Conservation (phyloP, 2,329 filamentous ascomycete species). For the Fusarium clavum region DNA sequence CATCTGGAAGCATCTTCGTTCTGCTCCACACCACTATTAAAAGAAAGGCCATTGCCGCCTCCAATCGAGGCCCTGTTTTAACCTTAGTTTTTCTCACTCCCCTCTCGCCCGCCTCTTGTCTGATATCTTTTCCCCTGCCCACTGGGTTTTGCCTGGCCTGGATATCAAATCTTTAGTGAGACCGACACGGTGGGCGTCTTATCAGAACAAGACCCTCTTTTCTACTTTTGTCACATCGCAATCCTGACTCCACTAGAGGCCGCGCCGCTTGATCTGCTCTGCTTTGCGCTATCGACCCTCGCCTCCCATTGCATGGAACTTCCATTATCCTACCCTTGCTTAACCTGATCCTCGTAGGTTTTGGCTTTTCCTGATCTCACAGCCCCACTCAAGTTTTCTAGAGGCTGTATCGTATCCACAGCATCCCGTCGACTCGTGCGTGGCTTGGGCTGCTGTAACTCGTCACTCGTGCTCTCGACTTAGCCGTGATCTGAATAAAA, state of each 20-base stretch:
- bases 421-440: conserved; percentile 39
- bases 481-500: conserved; percentile 46
- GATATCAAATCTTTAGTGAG: conserved; percentile 24
- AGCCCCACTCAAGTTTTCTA: conserved; percentile 39
- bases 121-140: conserved; percentile 12
- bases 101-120: conserved; percentile 12
- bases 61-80: conserved; percentile 29
- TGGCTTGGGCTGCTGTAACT: conserved; percentile 39
- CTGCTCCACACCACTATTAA: conserved; percentile 30
- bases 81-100: conserved; percentile 12
- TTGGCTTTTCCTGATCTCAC: conserved; percentile 41
- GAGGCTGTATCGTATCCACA: conserved; percentile 39
- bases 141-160: conserved; percentile 18
- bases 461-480: conserved; percentile 35
- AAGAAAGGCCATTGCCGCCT: conserved; percentile 34
- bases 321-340: conserved; percentile 34
- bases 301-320: conserved; percentile 37
- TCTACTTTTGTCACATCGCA: conserved; percentile 43
- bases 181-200: conserved; percentile 42
- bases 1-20: conserved; percentile 21
- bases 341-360: conserved; percentile 30
- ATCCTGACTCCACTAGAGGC: conserved; percentile 42
- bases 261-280: conserved; percentile 43
- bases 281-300: conserved; percentile 37
- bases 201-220: conserved; percentile 47